Conservation (phyloP, 2,329 filamentous ascomycete species). For the Aspergillus puulaauensis region DNA sequence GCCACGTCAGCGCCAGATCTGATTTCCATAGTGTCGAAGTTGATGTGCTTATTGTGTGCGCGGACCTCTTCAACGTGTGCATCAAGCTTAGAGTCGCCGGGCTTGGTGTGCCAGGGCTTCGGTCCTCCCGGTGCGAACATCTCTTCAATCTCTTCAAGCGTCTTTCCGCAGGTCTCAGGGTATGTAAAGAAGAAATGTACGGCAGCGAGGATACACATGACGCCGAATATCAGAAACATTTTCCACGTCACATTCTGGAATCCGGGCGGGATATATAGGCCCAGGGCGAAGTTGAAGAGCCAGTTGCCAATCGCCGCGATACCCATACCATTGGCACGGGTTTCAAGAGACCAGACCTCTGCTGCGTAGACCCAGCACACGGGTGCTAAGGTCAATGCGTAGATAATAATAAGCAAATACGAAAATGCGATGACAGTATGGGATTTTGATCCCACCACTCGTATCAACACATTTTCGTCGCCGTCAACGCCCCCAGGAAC, state of each 20-base stretch:
- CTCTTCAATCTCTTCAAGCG: conserved; percentile 34
- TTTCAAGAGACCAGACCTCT: conserved; percentile 64
- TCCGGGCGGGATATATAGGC: conserved; percentile 58
- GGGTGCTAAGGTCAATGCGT: conserved; percentile 63
- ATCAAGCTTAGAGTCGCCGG: conserved; percentile 31
- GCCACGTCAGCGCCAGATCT: not conserved
- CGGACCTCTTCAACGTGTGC: conserved; percentile 27
- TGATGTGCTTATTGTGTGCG: not conserved
- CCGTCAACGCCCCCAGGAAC: conserved; percentile 47
- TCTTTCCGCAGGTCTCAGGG: conserved; percentile 34
- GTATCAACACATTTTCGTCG: conserved; percentile 55
- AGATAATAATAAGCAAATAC: conserved; percentile 42
- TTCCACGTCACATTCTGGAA: conserved; percentile 54
- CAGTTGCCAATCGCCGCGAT: conserved; percentile 57
- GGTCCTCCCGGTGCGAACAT: conserved; percentile 28
- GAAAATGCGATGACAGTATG: conserved; percentile 63
- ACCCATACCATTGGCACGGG: conserved; percentile 59
- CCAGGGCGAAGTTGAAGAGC: conserved; percentile 62
- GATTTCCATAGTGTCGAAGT: not conserved
- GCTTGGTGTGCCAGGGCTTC: conserved; percentile 33
- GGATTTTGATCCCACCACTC: conserved; percentile 53
- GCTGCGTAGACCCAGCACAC: conserved; percentile 66
- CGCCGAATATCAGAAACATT: conserved; percentile 44
- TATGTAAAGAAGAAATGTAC: conserved; percentile 47
- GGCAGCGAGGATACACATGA: conserved; percentile 47